A percentile compares a stretch with the other conserved stretches of the same genome.
phyloP scores from a whole-genome alignment of 1,139 yeast genomes.

The Yamadazyma songkhlaensis region DNA sequence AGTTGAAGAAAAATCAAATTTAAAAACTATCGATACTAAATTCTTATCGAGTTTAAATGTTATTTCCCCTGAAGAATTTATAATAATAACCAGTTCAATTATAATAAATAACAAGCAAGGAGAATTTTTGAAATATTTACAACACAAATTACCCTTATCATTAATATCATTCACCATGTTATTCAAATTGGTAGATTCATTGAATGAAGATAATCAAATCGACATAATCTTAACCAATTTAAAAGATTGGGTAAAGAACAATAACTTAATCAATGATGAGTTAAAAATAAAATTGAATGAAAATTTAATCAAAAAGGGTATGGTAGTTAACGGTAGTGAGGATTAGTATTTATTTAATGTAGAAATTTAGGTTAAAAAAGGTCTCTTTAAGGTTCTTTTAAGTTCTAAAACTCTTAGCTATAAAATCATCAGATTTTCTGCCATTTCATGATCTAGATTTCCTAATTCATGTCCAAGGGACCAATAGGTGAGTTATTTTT shows the following conservation, averaged over 20 bases:
- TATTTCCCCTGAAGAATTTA: conserved; percentile 33
- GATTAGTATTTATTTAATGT: conserved; percentile 1
- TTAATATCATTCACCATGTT: conserved; percentile 34
- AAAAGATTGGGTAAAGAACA: conserved; percentile 34
- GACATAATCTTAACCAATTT: conserved; percentile 27
- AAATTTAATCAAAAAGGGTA: conserved; percentile 31
- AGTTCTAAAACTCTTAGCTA: too few relatives aligned
- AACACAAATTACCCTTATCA: conserved; percentile 18
- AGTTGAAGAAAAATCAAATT: conserved; percentile 8
- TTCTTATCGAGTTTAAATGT: conserved; percentile 29
- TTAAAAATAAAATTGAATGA: conserved; percentile 30
- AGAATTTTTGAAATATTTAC: conserved; percentile 21
- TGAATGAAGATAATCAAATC: conserved; percentile 18
- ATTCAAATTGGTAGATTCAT: conserved; percentile 22
- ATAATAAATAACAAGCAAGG: conserved; percentile 14
- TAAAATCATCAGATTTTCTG: too few relatives aligned
- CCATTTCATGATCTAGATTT: too few relatives aligned
- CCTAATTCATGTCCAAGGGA: too few relatives aligned
- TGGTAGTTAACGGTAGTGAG: conserved; percentile 28
- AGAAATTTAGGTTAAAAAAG: too few relatives aligned
- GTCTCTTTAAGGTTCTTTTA: too few relatives aligned
- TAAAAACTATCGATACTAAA: not conserved
- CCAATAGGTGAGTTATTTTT: too few relatives aligned
- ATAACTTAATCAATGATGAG: conserved; percentile 20
- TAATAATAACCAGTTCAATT: conserved; percentile 28